Conservation (phyloP, 805 yeast genomes). For the Sugiyamaella lignohabitans region DNA sequence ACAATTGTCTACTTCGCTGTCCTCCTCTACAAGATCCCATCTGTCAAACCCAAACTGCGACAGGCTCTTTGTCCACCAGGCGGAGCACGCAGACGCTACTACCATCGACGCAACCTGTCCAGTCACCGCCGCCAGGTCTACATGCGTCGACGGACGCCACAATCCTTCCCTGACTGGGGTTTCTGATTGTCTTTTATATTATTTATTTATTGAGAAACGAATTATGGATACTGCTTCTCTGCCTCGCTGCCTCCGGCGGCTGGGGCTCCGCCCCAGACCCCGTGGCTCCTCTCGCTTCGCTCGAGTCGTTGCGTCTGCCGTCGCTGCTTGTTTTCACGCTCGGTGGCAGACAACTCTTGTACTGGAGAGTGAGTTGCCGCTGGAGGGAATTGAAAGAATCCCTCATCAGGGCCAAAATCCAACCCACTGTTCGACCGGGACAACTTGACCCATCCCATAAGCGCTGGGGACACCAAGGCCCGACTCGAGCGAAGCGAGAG, state of each 20-base stretch:
- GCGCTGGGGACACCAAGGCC: no score
- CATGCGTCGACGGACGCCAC: neutral
- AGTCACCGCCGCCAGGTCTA: neutral
- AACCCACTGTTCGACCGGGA: no score
- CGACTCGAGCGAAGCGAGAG: neutral
- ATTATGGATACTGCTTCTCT: neutral
- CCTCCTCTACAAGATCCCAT: slow-evolving; percentile 1
- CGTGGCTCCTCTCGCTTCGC: neutral
- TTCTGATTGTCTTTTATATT: slow-evolving; percentile 3
- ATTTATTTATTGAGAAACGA: neutral
- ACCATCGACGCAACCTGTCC: slow-evolving; percentile 1
- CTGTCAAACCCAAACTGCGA: neutral
- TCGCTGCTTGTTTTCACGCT: no score
- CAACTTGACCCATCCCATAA: no score
- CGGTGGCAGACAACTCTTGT: neutral
- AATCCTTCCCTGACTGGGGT: slow-evolving; percentile 14
- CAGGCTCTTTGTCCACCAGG: neutral
- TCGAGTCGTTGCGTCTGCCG: no score
- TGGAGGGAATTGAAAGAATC: no score
- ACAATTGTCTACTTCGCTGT: slow-evolving; percentile 9
- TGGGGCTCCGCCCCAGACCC: neutral
- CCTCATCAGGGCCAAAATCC: no score
- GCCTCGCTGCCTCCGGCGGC: neutral
- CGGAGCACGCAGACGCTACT: neutral
- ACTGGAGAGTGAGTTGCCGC: neutral